Percentiles rank a stretch among this genome's conserved stretches.
phyloP scores from a whole-genome alignment of 1,284 basidiomycete genomes.

The Pseudozyma tsukubaensis region DNA sequence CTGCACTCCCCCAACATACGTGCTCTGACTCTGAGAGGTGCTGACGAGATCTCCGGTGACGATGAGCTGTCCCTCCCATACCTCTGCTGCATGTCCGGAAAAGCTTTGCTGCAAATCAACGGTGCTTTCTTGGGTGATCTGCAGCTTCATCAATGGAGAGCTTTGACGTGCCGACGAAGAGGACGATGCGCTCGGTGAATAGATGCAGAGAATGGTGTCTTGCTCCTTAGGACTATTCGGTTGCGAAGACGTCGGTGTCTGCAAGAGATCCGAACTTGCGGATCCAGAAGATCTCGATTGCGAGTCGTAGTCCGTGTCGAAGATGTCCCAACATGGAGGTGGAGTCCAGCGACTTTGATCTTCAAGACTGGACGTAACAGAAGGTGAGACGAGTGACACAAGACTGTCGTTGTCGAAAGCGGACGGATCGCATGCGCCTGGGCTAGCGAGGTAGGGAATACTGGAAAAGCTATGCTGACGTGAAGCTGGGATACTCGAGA shows the following conservation, averaged over 20 bases:
- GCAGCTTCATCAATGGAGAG: constrained; percentile 6
- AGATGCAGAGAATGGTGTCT: constrained; percentile 13
- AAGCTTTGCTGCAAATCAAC: constrained; percentile 16
- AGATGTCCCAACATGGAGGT: constrained; percentile 22
- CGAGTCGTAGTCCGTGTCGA: neutral
- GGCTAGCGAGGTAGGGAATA: constrained; percentile 20
- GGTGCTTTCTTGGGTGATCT: constrained; percentile 18
- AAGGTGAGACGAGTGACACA: constrained; percentile 1
- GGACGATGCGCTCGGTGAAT: neutral
- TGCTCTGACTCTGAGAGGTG: neutral
- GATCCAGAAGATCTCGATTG: constrained; percentile 13
- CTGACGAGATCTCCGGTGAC: constrained; percentile 12
- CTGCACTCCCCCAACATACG: too few relatives aligned
- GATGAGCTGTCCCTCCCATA: constrained; percentile 15
- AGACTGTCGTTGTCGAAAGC: constrained; percentile 25
- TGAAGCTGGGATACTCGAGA: neutral
- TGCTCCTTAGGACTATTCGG: constrained; percentile 3
- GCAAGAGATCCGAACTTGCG: constrained; percentile 15
- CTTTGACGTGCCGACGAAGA: neutral
- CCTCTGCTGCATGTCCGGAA: neutral
- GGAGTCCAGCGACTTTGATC: constrained; percentile 23
- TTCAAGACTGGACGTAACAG: constrained; percentile 10
- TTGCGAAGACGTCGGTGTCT: constrained; percentile 12
- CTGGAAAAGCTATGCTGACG: neutral
- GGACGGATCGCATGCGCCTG: constrained; percentile 20